These are phyloP conservation scores for Micractinium sp. DNA, from an alignment of 139 green algal species.

Conservation along the genomic window DNA sequence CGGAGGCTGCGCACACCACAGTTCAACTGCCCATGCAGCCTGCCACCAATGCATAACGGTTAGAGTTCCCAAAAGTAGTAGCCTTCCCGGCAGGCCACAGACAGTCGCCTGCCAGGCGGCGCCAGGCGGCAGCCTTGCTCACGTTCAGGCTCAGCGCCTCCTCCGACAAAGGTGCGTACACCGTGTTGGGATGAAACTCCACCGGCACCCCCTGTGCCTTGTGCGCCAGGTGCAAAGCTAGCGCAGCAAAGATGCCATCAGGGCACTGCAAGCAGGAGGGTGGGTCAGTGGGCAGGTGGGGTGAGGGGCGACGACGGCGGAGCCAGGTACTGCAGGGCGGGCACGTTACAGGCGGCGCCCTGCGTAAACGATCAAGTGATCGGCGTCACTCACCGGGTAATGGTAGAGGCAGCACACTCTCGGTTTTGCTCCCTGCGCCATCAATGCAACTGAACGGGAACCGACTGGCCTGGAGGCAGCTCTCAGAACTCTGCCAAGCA, in stretches of 20 bases:
- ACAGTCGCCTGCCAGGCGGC: not conserved
- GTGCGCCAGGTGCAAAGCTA: slow-evolving; percentile 35
- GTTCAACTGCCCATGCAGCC: no score
- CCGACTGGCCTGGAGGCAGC: not conserved
- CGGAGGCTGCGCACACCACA: no score
- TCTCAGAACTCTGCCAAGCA: no score
- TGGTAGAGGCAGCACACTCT: slow-evolving; percentile 40
- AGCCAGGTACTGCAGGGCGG: not conserved
- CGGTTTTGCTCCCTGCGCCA: not conserved
- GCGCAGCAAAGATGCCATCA: slow-evolving; percentile 41
- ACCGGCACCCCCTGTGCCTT: slow-evolving; percentile 1
- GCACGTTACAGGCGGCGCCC: not conserved
- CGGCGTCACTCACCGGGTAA: slow-evolving; percentile 17
- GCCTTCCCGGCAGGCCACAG: not conserved
- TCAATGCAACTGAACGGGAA: not conserved
- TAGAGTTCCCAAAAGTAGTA: no score
- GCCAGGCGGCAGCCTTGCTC: not conserved
- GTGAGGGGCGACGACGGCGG: not conserved
- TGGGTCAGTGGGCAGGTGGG: not conserved
- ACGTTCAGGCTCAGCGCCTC: slow-evolving; percentile 15
- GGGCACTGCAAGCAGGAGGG: slow-evolving; percentile 9
- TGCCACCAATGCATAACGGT: no score
- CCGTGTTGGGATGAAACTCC: slow-evolving; percentile 23
- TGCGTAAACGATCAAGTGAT: not conserved
- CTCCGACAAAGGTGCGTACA: not conserved